These are phyloP conservation scores for Colletotrichum chlorophyti DNA, from an alignment of 2,329 filamentous ascomycete genomes.

Conservation along the genomic window DNA sequence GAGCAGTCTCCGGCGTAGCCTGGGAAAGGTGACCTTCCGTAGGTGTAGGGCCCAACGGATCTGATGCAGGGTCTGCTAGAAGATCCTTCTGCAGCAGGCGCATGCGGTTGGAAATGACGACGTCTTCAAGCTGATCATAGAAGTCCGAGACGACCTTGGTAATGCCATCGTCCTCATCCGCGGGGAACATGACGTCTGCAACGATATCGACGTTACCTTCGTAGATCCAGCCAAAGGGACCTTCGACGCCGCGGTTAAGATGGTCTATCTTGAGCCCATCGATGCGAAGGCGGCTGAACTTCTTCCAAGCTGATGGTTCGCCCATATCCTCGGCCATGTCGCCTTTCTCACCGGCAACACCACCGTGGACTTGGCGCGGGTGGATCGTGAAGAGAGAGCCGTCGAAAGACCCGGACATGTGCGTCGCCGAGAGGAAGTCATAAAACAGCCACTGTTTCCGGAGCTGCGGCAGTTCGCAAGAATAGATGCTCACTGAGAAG, in stretches of 20 bases:
- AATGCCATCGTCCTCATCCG: conserved; percentile 85
- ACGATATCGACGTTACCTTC: conserved; percentile 97
- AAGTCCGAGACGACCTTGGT: conserved; percentile 97
- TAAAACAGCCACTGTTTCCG: conserved; percentile 98
- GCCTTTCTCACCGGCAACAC: conserved; percentile 67
- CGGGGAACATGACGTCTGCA: conserved; percentile 92
- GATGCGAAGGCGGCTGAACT: conserved; percentile 89
- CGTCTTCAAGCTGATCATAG: conserved; percentile 94
- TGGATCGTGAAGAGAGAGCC: conserved; percentile 97
- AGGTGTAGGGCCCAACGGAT: conserved; percentile 33
- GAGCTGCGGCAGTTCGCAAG: conserved; percentile 89
- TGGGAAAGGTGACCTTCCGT: conserved; percentile 43
- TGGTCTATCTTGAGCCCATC: conserved; percentile 96
- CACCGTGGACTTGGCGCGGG: conserved; percentile 86
- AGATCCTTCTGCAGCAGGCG: conserved; percentile 60
- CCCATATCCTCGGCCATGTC: conserved; percentile 64
- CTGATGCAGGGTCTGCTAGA: conserved; percentile 31
- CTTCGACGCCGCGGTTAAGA: conserved; percentile 89
- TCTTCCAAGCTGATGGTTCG: conserved; percentile 85
- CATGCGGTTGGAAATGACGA: conserved; percentile 80
- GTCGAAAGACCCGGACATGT: conserved; percentile 95
- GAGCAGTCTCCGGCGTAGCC: conserved; percentile 9
- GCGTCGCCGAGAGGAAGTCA: conserved; percentile 92
- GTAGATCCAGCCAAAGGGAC: conserved; percentile 97
- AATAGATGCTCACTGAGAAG: conserved; percentile 94